Evolutionary conservation across 1,284 basidiomycete species (phyloP), one percentile per base, ranked within the genome.

Genomic region (Golubevia pallescens): DNA sequence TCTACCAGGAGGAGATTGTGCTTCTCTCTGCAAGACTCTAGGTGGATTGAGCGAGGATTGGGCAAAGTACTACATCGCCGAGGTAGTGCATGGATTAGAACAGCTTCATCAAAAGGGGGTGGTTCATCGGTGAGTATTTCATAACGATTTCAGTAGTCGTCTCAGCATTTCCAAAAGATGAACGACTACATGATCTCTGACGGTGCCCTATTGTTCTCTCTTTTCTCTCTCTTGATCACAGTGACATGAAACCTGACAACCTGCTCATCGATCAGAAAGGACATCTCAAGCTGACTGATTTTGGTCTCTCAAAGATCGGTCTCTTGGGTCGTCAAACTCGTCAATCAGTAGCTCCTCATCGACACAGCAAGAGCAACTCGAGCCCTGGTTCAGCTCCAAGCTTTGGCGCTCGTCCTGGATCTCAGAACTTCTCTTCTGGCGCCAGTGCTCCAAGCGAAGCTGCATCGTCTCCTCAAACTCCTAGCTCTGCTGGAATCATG

Each of bases 191-290:
- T n/a, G n/a, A n/a, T n/a, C n/a, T n/a, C n/a, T n/a, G n/a, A n/a
- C n/a, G n/a, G n/a, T n/a, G n/a, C n/a, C n/a, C 34, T 5, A 38
- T 38, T 38, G 34, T 38, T 38, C 34, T 10, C n/a, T n/a, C n/a
- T 48, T 71, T 55, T 13, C 23, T 54, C 53, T 10, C n/a, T 24
- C 65, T 3, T 57, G n/a, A n/a, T 38, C 74, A 19, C 84, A 96
- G 95, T 88, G 97, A 99, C 86, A 88, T 99, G 77, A 99, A 99
- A 86, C 96, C 96, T 10, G 96, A 99, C 87, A 99, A 99, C 84
- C 87, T 98, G 57, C 91, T 99, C 51, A 98, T 99, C 77, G 95
- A 99, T 86, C 90, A 93, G 60, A 92, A 94, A 74, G 96, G 96
- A 8, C 96, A 99, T 84, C 88, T 99, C 74, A 98, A 98, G 86